Evolutionary conservation across 2,329 filamentous ascomycete genomes (phyloP).

Genomic region (Ceratocystis colombiana): DNA sequence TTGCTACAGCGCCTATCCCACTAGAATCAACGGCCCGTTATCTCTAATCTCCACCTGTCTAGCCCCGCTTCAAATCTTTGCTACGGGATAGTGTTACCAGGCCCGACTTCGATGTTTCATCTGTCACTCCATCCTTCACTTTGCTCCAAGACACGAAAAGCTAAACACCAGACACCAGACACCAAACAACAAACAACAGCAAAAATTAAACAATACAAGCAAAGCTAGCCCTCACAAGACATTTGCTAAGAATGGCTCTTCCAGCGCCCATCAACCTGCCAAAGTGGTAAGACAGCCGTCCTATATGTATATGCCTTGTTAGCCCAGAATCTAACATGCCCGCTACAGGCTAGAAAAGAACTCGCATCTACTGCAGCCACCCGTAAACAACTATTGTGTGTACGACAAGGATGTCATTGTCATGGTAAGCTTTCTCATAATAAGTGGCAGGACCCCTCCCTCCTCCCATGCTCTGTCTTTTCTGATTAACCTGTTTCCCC

Average conservation of each 20-base stretch:
- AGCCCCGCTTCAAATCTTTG: neutral
- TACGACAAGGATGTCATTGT: slow-evolving; percentile 76
- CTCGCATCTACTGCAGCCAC: slow-evolving; percentile 81
- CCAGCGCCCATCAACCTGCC: slow-evolving; percentile 36
- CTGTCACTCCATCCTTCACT: no score
- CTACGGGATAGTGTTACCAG: neutral
- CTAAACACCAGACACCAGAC: no score
- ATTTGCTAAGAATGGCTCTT: slow-evolving; percentile 25
- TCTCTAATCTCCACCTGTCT: neutral
- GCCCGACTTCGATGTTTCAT: no score
- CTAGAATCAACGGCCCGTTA: neutral
- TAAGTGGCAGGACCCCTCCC: neutral
- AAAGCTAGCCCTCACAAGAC: neutral
- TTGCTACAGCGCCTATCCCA: neutral
- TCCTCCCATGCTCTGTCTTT: slow-evolving; percentile 15
- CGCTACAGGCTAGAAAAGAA: slow-evolving; percentile 72
- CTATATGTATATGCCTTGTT: neutral
- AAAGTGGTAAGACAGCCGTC: slow-evolving; percentile 33
- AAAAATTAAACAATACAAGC: neutral
- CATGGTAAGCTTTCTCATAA: slow-evolving; percentile 46
- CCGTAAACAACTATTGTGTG: slow-evolving; percentile 95
- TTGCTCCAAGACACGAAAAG: no score
- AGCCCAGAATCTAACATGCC: neutral
- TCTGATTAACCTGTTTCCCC: neutral
- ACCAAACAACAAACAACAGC: no score